These are phyloP conservation scores for Pestalotiopsis sp. DNA, from an alignment of 2,329 filamentous ascomycete genomes.

Conservation along the genomic window DNA sequence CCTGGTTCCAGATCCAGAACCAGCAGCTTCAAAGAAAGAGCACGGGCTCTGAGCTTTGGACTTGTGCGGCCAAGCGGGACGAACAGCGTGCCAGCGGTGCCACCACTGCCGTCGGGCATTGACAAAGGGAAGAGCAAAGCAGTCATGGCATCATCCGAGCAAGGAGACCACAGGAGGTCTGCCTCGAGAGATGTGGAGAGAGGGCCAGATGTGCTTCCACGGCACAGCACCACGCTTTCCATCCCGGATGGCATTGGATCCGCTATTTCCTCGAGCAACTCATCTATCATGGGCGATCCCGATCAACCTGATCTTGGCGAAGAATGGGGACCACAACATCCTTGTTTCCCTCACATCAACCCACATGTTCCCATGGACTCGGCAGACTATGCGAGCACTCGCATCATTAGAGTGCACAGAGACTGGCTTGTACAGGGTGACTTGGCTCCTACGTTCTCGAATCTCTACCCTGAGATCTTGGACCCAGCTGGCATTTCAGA, in stretches of 20 bases:
- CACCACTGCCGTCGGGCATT: slow-evolving; percentile 21
- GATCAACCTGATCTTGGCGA: slow-evolving; percentile 70
- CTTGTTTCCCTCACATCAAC: slow-evolving; percentile 92
- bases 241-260: slow-evolving; percentile 56
- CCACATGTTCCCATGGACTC: slow-evolving; percentile 84
- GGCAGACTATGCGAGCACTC: slow-evolving; percentile 73
- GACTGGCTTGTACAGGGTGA: slow-evolving; percentile 93
- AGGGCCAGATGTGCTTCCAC: slow-evolving; percentile 48
- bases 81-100: slow-evolving; percentile 18
- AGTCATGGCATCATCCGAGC: slow-evolving; percentile 44
- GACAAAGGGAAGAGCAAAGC: slow-evolving; percentile 56
- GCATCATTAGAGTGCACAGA: slow-evolving; percentile 86
- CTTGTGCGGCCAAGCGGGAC: slow-evolving; percentile 25
- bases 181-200: slow-evolving; percentile 58
- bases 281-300: slow-evolving; percentile 63
- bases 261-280: slow-evolving; percentile 57
- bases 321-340: slow-evolving; percentile 91
- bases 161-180: slow-evolving; percentile 35
- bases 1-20: slow-evolving; percentile 19
- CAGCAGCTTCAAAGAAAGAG: slow-evolving; percentile 27
- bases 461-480: slow-evolving; percentile 93
- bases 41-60: slow-evolving; percentile 31
- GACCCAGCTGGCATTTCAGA: slow-evolving; percentile 82
- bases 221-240: slow-evolving; percentile 50
- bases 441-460: slow-evolving; percentile 89